phyloP scores from a whole-genome alignment of 1,284 basidiomycete genomes.

The Ceraceosorus guamensis region DNA sequence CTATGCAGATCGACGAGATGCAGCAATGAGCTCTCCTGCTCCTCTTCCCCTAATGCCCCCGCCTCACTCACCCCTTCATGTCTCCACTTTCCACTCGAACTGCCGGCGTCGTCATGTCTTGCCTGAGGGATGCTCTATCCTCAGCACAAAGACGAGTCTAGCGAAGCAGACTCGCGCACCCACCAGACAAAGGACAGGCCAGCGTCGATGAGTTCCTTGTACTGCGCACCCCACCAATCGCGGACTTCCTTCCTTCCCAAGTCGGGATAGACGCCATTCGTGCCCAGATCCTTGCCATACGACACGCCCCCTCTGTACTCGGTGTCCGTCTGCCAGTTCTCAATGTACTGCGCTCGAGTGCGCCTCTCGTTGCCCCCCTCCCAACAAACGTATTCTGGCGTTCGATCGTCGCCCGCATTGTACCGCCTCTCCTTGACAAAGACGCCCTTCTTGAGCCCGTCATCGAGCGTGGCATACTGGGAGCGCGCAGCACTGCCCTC shows the following conservation, averaged over 20 bases:
- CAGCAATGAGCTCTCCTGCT: too few relatives aligned
- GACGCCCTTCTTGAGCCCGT: not conserved
- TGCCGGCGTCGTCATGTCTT: conserved; percentile 7
- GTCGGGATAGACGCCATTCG: conserved; percentile 7
- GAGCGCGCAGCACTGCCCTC: not conserved
- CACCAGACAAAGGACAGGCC: conserved; percentile 6
- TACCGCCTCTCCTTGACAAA: conserved; percentile 3
- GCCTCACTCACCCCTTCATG: not conserved
- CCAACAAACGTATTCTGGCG: conserved; percentile 2
- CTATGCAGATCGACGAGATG: too few relatives aligned
- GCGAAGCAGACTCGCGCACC: too few relatives aligned
- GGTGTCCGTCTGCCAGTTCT: not conserved
- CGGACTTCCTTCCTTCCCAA: conserved; percentile 6
- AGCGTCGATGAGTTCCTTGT: conserved; percentile 5
- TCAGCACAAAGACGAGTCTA: too few relatives aligned
- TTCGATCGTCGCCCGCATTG: not conserved
- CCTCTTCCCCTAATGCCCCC: too few relatives aligned
- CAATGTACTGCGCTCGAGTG: too few relatives aligned
- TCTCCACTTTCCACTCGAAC: conserved; percentile 2
- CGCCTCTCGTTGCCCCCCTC: conserved; percentile 1
- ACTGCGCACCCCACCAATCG: conserved; percentile 8
- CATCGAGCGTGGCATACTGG: conserved; percentile 2
- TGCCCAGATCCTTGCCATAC: conserved; percentile 6
- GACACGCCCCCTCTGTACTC: conserved; percentile 2
- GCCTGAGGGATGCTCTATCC: not conserved